Conservation (phyloP, 257 asterid species). For the Fraxinus cuspidata region DNA sequence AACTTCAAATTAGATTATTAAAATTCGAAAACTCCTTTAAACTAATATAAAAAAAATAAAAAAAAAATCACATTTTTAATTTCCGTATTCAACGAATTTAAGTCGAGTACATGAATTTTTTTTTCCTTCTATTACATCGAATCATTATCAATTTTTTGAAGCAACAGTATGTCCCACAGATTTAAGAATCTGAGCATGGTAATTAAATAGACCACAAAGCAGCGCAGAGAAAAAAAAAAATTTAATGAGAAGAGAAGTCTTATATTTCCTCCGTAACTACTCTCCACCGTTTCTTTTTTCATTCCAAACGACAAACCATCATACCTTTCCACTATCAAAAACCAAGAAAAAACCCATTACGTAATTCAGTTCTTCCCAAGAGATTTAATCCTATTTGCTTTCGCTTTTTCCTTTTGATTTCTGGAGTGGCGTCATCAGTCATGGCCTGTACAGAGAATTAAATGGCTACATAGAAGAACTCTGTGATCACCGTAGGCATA, state of each 20-base stretch:
- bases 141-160: too few species aligned
- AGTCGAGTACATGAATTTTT: not conserved
- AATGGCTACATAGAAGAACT: constrained; percentile 40
- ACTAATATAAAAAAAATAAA: too few species aligned
- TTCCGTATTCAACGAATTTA: not conserved
- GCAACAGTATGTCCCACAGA: too few species aligned
- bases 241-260: constrained; percentile 6
- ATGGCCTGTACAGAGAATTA: constrained; percentile 38
- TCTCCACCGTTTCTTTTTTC: constrained; percentile 26
- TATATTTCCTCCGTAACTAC: constrained; percentile 29
- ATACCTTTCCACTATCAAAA: not conserved
- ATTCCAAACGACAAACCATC: constrained; percentile 8
- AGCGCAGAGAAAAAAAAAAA: not conserved
- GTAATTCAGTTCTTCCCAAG: not conserved
- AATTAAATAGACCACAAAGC: not conserved
- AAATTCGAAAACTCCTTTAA: too few species aligned
- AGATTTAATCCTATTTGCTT: not conserved
- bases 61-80: too few species aligned
- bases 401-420: not conserved
- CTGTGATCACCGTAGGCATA: constrained; percentile 21
- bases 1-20: too few species aligned
- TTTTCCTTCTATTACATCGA: not conserved
- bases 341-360: constrained; percentile 12
- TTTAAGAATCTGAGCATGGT: too few species aligned
- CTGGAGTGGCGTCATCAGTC: constrained; percentile 33